phyloP scores from a whole-genome alignment of 2,329 filamentous ascomycete genomes.

The Metarhizium rileyi region DNA sequence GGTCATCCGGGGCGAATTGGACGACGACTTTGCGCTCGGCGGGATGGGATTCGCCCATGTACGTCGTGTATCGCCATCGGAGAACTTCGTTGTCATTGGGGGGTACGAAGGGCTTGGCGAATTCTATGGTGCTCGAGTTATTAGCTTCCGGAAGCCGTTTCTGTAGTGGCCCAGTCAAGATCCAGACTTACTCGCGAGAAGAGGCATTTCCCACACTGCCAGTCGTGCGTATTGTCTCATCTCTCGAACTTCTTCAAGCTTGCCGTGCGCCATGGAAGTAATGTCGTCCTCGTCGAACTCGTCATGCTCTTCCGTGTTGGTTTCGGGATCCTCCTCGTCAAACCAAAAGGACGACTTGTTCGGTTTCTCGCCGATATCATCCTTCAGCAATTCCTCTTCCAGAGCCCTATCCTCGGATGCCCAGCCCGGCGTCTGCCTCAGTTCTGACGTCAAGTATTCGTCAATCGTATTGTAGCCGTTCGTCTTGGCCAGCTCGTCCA shows the following conservation, averaged over 20 bases:
- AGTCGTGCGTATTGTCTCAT: slow-evolving; percentile 80
- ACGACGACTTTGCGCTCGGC: slow-evolving; percentile 90
- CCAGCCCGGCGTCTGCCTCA: slow-evolving; percentile 21
- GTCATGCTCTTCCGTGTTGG: slow-evolving; percentile 42
- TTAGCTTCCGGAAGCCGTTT: background rate
- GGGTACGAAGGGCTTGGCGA: slow-evolving; percentile 70
- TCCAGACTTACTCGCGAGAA: slow-evolving; percentile 66
- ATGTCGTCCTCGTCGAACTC: slow-evolving; percentile 77
- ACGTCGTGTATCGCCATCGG: slow-evolving; percentile 92
- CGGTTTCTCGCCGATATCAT: slow-evolving; percentile 22
- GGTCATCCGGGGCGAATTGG: slow-evolving; percentile 69
- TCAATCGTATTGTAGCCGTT: slow-evolving; percentile 25
- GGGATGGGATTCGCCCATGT: slow-evolving; percentile 89
- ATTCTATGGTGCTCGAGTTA: slow-evolving; percentile 42
- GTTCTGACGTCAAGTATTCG: slow-evolving; percentile 18
- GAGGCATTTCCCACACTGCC: slow-evolving; percentile 90
- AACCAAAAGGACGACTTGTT: slow-evolving; percentile 37
- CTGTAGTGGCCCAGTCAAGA: background rate
- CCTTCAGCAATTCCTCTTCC: slow-evolving; percentile 20
- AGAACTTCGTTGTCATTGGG: slow-evolving; percentile 62
- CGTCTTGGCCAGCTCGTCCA: slow-evolving; percentile 26
- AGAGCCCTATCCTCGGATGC: slow-evolving; percentile 21
- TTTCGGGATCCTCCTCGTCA: slow-evolving; percentile 38
- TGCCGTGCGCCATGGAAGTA: slow-evolving; percentile 69
- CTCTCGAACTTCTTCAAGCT: slow-evolving; percentile 82